A percentile compares a stretch with the other conserved stretches of the same genome.
Conservation (phyloP, 2,329 filamentous ascomycete genomes). For the Paracorniculantispora psalliotae region DNA sequence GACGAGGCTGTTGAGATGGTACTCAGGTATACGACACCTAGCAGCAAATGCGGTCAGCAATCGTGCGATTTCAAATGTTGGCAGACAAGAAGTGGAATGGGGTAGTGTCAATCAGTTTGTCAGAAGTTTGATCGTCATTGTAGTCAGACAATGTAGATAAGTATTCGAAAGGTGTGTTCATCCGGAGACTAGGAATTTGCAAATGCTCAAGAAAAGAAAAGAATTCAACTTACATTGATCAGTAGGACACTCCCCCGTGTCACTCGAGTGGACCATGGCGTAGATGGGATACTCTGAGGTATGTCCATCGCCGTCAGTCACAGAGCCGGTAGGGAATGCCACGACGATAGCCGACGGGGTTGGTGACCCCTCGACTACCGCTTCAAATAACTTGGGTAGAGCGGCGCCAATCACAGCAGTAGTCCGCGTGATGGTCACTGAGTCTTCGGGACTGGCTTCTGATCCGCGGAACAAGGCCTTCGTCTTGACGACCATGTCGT, state of each 20-base stretch:
- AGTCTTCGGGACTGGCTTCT: conserved; percentile 24
- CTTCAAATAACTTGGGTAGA: conserved; percentile 62
- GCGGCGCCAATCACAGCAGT: conserved; percentile 66
- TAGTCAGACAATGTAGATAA: conserved; percentile 99
- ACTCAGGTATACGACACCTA: conserved; percentile 32
- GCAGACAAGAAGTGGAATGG: conserved; percentile 17
- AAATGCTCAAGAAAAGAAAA: conserved; percentile 17
- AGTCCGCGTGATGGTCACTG: conserved; percentile 48
- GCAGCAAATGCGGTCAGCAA: conserved; percentile 26
- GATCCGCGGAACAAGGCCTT: conserved; percentile 46
- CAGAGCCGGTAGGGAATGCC: conserved; percentile 54
- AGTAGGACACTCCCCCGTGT: conserved; percentile 83
- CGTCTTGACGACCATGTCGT: conserved; percentile 53
- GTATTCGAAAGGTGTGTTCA: conserved; percentile 79
- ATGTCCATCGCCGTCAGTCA: conserved; percentile 30
- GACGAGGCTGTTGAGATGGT: conserved; percentile 33
- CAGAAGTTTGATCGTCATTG: conserved; percentile 85
- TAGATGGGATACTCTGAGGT: conserved; percentile 46
- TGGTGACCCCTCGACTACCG: conserved; percentile 68
- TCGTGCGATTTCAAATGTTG: conserved; percentile 17
- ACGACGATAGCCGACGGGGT: conserved; percentile 69
- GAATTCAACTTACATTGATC: conserved; percentile 74
- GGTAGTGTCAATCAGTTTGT: conserved; percentile 69
- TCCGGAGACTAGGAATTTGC: conserved; percentile 57
- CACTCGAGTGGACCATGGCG: conserved; percentile 72